phyloP scores from a whole-genome alignment of 2,329 filamentous ascomycete species.

The Talaromyces sp. region DNA sequence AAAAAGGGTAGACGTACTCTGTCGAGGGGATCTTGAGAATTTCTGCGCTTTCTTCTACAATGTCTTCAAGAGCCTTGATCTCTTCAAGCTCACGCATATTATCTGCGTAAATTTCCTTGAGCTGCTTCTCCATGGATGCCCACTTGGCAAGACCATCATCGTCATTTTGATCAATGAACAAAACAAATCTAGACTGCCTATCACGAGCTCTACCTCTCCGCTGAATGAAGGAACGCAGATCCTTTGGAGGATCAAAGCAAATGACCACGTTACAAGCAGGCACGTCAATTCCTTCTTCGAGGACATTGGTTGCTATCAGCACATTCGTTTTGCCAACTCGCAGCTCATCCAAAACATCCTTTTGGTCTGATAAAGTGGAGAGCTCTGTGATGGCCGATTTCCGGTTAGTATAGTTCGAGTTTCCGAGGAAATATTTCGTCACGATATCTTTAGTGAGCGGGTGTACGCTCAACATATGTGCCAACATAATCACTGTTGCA shows the following conservation, averaged over 20 bases:
- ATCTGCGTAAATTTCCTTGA: slow-evolving; percentile 67
- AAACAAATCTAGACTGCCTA: slow-evolving; percentile 55
- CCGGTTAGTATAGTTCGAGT: slow-evolving; percentile 41
- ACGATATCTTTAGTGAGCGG: slow-evolving; percentile 42
- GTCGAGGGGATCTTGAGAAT: slow-evolving; percentile 37
- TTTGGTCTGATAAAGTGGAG: slow-evolving; percentile 46
- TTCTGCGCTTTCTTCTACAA: slow-evolving; percentile 37
- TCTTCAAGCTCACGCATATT: slow-evolving; percentile 53
- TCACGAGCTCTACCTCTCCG: slow-evolving; percentile 59
- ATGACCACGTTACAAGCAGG: slow-evolving; percentile 63
- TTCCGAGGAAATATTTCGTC: slow-evolving; percentile 53
- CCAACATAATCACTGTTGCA: slow-evolving; percentile 58
- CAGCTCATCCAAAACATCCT: slow-evolving; percentile 53
- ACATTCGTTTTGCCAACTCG: slow-evolving; percentile 52
- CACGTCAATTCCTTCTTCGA: slow-evolving; percentile 61
- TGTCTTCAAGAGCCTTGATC: slow-evolving; percentile 50
- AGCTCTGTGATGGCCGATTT: slow-evolving; percentile 50
- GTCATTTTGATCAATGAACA: slow-evolving; percentile 42
- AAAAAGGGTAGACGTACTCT: neutral
- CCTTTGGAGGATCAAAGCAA: slow-evolving; percentile 60
- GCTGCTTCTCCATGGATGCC: slow-evolving; percentile 65
- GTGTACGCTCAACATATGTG: slow-evolving; percentile 55
- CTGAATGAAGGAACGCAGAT: slow-evolving; percentile 64
- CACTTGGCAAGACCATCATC: slow-evolving; percentile 50
- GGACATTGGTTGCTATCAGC: slow-evolving; percentile 56